phyloP scores from a whole-genome alignment of 768 basidiomycete species.

The Termitomyces eurrhizus region DNA sequence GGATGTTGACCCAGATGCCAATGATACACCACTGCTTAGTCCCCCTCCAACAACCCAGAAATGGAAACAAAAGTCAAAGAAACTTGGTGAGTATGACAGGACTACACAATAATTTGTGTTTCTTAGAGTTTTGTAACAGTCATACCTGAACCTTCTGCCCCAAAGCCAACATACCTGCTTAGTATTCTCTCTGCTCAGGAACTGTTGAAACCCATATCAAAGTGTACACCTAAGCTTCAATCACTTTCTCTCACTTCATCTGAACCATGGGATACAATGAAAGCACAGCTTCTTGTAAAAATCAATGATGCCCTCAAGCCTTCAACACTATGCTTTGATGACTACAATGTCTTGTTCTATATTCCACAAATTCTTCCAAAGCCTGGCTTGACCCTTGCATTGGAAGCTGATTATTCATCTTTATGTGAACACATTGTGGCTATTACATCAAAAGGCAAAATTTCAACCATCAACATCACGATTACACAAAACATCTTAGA shows the following conservation, averaged over 20 bases:
- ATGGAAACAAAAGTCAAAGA: not conserved
- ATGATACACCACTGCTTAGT: not conserved
- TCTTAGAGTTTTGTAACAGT: not conserved
- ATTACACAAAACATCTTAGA: not conserved
- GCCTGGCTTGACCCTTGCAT: not conserved
- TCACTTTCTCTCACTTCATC: not conserved
- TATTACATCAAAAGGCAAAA: not conserved
- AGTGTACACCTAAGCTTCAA: not conserved
- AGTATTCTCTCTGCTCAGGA: not conserved
- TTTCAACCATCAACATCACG: not conserved
- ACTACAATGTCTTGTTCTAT: not conserved
- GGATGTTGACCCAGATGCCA: not conserved
- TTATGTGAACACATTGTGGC: not conserved
- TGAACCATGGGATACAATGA: not conserved
- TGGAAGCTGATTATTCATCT: not conserved
- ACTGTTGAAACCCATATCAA: not conserved
- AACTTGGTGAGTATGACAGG: not conserved
- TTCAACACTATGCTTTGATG: not conserved
- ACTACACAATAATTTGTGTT: not conserved
- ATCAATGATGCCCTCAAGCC: conserved; percentile 1
- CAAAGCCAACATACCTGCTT: not conserved
- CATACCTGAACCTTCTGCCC: not conserved
- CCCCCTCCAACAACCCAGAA: not conserved
- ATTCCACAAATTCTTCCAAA: not conserved
- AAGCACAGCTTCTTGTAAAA: conserved; percentile 2